Evolutionary conservation across 2,329 filamentous ascomycete species (phyloP).

Genomic region (Fusarium napiforme): DNA sequence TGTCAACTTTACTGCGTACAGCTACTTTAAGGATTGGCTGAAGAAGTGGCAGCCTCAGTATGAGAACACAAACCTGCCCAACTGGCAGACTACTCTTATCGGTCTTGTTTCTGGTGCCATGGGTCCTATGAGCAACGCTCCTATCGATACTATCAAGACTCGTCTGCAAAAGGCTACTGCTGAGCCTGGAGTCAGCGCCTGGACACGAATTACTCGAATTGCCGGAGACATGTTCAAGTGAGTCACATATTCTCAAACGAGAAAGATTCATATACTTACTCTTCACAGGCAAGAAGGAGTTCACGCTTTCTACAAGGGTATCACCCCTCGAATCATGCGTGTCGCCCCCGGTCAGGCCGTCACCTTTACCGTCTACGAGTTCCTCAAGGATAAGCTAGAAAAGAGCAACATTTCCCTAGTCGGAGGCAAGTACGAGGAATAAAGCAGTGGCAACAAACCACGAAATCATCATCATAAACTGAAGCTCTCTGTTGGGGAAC

Average conservation of each 20-base stretch:
- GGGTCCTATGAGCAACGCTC: slow-evolving; percentile 94
- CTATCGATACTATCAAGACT: slow-evolving; percentile 99
- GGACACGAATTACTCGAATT: slow-evolving; percentile 82
- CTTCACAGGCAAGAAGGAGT: slow-evolving; percentile 82
- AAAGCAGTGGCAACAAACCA: slow-evolving; percentile 31
- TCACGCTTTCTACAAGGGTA: slow-evolving; percentile 98
- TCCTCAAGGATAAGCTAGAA: slow-evolving; percentile 77
- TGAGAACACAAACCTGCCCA: slow-evolving; percentile 73
- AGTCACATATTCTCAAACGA: slow-evolving; percentile 41
- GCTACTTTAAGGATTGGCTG: slow-evolving; percentile 86
- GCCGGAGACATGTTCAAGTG: slow-evolving; percentile 85
- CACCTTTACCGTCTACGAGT: slow-evolving; percentile 83
- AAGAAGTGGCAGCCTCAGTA: slow-evolving; percentile 78
- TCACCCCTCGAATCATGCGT: slow-evolving; percentile 96
- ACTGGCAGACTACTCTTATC: slow-evolving; percentile 90
- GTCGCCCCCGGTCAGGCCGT: slow-evolving; percentile 94
- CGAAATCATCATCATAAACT: background rate
- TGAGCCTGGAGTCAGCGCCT: slow-evolving; percentile 80
- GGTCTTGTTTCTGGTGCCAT: slow-evolving; percentile 93
- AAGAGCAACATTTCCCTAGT: slow-evolving; percentile 68
- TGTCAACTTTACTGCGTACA: slow-evolving; percentile 98
- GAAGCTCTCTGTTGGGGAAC: background rate
- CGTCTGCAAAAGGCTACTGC: slow-evolving; percentile 90
- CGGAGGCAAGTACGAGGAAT: slow-evolving; percentile 76
- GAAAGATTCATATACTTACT: slow-evolving; percentile 7